phyloP scores from a whole-genome alignment of 805 yeast genomes.

The Hanseniaspora singularis region DNA sequence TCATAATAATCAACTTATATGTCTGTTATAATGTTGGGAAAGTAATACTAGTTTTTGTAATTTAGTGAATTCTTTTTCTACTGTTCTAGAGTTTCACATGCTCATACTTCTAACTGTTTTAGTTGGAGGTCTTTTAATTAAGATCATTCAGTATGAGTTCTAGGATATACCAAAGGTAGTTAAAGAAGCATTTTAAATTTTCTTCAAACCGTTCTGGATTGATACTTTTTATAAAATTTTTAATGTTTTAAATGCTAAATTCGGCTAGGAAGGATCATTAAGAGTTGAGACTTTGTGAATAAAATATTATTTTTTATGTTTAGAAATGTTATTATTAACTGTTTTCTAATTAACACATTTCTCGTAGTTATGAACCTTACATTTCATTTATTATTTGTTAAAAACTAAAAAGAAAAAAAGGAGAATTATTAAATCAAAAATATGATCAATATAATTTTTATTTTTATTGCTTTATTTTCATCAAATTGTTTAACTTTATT shows the following conservation, averaged over 20 bases:
- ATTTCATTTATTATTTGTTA: slow-evolving; percentile 22
- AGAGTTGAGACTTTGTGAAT: slow-evolving; percentile 59
- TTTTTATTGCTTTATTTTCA: slow-evolving; percentile 5
- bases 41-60: slow-evolving; percentile 48
- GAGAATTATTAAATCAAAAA: not conserved
- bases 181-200: slow-evolving; percentile 28
- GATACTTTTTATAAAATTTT: slow-evolving; percentile 26
- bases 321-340: not conserved
- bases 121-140: slow-evolving; percentile 20
- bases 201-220: slow-evolving; percentile 34
- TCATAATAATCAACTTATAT: slow-evolving; percentile 33
- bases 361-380: slow-evolving; percentile 91
- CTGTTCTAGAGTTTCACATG: slow-evolving; percentile 37
- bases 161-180: slow-evolving; percentile 27
- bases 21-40: slow-evolving; percentile 99
- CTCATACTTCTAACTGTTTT: slow-evolving; percentile 27
- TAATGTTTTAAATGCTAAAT: slow-evolving; percentile 26
- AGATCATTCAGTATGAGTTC: slow-evolving; percentile 6
- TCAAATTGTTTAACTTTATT: not conserved
- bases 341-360: slow-evolving; percentile 19
- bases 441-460: not conserved
- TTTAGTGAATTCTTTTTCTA: slow-evolving; percentile 14
- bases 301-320: slow-evolving; percentile 21
- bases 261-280: slow-evolving; percentile 42
- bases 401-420: not conserved